phyloP scores from a whole-genome alignment of 805 yeast genomes.

The Wickerhamiella alocasiicola region DNA sequence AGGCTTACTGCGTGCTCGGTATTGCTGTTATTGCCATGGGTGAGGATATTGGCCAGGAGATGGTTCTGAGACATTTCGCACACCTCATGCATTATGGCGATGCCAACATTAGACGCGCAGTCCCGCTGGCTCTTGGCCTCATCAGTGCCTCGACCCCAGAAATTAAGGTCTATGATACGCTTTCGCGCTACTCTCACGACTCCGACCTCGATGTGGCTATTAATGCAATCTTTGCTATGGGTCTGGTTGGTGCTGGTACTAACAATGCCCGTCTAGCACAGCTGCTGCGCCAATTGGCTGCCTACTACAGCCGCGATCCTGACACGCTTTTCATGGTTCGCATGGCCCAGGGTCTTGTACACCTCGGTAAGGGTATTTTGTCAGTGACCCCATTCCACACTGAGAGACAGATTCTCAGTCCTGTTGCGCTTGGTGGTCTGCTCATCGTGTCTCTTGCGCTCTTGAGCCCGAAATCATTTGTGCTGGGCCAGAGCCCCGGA shows the following conservation, averaged over 20 bases:
- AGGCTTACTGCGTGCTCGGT: constrained; percentile 88
- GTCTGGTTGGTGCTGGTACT: constrained; percentile 96
- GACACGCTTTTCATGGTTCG: constrained; percentile 87
- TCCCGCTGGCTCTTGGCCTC: constrained; percentile 96
- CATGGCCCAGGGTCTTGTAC: constrained; percentile 88
- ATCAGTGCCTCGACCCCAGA: constrained; percentile 89
- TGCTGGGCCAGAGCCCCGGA: constrained; percentile 62
- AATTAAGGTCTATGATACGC: constrained; percentile 92
- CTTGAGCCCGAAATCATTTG: constrained; percentile 72
- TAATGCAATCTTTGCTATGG: constrained; percentile 94
- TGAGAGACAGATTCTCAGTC: constrained; percentile 76
- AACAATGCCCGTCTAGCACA: constrained; percentile 97
- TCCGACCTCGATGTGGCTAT: constrained; percentile 86
- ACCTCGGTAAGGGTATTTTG: constrained; percentile 91
- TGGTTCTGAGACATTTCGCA: constrained; percentile 93
- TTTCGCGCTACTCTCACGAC: constrained; percentile 93
- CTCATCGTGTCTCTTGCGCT: constrained; percentile 74
- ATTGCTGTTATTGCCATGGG: constrained; percentile 94
- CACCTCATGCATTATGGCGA: constrained; percentile 98
- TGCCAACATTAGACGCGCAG: constrained; percentile 78
- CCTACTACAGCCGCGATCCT: constrained; percentile 80
- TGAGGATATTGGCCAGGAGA: constrained; percentile 94
- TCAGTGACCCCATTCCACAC: constrained; percentile 80
- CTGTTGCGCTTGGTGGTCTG: constrained; percentile 80
- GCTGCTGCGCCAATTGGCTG: constrained; percentile 84